These are phyloP conservation scores for Aleurites moluccanus DNA, from an alignment of 441 rosid species.

Conservation along the genomic window DNA sequence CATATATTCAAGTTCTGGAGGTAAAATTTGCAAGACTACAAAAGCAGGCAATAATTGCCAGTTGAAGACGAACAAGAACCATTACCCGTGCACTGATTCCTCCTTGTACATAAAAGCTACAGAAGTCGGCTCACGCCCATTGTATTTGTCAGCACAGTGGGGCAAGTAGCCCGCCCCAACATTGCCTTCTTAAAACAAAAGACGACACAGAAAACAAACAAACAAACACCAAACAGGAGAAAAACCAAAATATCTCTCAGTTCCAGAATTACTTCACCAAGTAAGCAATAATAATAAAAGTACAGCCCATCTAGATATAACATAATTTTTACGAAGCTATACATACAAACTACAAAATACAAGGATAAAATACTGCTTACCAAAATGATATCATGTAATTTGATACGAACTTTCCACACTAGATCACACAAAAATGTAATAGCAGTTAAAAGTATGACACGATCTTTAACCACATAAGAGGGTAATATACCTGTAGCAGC, in stretches of 20 bases:
- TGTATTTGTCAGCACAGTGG: conserved; percentile 70
- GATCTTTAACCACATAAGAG: conserved; percentile 19
- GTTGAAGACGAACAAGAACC: conserved; percentile 85
- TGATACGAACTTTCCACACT: conserved; percentile 59
- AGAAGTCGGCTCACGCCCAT: conserved; percentile 86
- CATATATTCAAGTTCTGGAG: conserved; percentile 39
- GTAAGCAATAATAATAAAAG: conserved; percentile 38
- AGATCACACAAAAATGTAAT: conserved; percentile 54
- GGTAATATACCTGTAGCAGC: conserved; percentile 49
- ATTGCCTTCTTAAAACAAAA: conserved; percentile 80
- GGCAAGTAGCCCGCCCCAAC: conserved; percentile 83
- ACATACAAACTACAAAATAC: conserved; percentile 29
- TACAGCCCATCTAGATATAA: conserved; percentile 38
- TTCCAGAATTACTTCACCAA: conserved; percentile 57
- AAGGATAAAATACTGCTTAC: conserved; percentile 69
- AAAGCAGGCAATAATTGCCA: conserved; percentile 65
- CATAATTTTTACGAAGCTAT: conserved; percentile 25
- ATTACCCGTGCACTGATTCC: conserved; percentile 68
- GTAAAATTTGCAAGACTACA: conserved; percentile 54
- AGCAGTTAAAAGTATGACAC: conserved; percentile 33
- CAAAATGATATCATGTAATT: conserved; percentile 71
- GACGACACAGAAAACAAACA: conserved; percentile 70
- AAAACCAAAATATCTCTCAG: conserved; percentile 78
- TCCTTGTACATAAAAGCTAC: conserved; percentile 84
- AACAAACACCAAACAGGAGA: conserved; percentile 80